Evolutionary conservation across 2,329 filamentous ascomycete species (phyloP).

Genomic region (Aspergillus pseudoviridinutans): DNA sequence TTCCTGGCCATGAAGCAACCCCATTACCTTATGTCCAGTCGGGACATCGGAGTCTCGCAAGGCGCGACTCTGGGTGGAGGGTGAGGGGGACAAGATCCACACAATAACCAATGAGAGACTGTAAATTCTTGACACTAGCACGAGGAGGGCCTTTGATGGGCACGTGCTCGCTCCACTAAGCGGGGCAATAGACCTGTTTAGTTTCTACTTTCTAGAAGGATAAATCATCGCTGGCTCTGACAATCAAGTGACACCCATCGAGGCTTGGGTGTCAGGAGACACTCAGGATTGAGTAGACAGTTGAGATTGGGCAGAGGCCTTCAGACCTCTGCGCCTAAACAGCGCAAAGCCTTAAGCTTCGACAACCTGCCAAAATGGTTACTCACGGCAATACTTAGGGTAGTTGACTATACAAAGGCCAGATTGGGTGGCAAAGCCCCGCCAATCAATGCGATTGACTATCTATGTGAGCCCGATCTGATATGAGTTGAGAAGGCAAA

Average conservation of each 20-base stretch:
- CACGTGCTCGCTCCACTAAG: background rate
- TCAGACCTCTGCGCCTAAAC: background rate
- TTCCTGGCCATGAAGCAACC: background rate
- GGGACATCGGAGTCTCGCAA: background rate
- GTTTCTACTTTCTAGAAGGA: background rate
- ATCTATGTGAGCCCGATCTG: background rate
- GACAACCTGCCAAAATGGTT: background rate
- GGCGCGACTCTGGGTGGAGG: background rate
- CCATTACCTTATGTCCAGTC: background rate
- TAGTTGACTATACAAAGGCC: no score
- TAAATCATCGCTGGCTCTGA: background rate
- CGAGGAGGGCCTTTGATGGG: background rate
- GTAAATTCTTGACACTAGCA: background rate
- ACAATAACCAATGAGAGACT: background rate
- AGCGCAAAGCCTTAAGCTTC: background rate
- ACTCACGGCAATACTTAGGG: background rate
- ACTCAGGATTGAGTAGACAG: background rate
- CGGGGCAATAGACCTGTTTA: background rate
- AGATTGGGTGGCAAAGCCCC: background rate
- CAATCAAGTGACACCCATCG: background rate
- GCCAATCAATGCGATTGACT: background rate
- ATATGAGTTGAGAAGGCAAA: background rate
- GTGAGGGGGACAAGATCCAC: background rate
- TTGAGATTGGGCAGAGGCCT: background rate
- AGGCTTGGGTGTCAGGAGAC: background rate